phyloP scores from a whole-genome alignment of 768 basidiomycete genomes.

The Tulasnella sp. region DNA sequence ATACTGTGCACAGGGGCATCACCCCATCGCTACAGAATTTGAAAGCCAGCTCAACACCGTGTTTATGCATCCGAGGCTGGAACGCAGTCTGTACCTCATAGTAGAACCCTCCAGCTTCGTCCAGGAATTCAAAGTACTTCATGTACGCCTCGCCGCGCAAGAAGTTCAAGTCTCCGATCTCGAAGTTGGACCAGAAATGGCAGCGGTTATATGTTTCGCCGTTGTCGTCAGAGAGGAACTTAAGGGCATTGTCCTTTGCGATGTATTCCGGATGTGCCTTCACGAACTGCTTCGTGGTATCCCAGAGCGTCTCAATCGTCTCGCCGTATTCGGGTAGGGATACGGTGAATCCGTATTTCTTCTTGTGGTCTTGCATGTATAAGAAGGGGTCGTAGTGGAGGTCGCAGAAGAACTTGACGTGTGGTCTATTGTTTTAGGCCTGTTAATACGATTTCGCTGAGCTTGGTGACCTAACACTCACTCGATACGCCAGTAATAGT shows the following conservation, averaged over 20 bases:
- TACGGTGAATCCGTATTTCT: slow-evolving; percentile 84
- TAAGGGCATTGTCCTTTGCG: slow-evolving; percentile 53
- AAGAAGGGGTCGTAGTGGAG: slow-evolving; percentile 65
- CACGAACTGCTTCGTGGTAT: slow-evolving; percentile 62
- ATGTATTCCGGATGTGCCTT: slow-evolving; percentile 49
- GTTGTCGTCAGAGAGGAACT: slow-evolving; percentile 62
- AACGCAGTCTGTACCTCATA: slow-evolving; percentile 48
- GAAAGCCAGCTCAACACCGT: no score
- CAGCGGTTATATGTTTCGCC: slow-evolving; percentile 66
- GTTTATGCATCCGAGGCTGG: background rate
- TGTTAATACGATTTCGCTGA: background rate
- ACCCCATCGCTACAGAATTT: slow-evolving; percentile 60
- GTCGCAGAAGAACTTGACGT: slow-evolving; percentile 73
- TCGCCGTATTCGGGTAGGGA: slow-evolving; percentile 65
- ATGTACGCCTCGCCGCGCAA: slow-evolving; percentile 76
- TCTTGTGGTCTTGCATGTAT: slow-evolving; percentile 66
- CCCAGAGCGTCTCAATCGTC: slow-evolving; percentile 77
- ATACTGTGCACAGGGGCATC: slow-evolving; percentile 90
- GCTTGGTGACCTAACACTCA: slow-evolving; percentile 29
- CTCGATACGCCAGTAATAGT: slow-evolving; percentile 90
- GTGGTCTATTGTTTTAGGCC: slow-evolving; percentile 39
- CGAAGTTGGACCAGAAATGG: slow-evolving; percentile 90
- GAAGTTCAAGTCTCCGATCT: slow-evolving; percentile 74
- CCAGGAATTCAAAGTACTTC: slow-evolving; percentile 75
- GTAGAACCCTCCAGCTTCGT: slow-evolving; percentile 74